These are phyloP conservation scores for Chrysanthemum seticuspe DNA, from an alignment of 129 eudicot genomes.

Conservation along the genomic window DNA sequence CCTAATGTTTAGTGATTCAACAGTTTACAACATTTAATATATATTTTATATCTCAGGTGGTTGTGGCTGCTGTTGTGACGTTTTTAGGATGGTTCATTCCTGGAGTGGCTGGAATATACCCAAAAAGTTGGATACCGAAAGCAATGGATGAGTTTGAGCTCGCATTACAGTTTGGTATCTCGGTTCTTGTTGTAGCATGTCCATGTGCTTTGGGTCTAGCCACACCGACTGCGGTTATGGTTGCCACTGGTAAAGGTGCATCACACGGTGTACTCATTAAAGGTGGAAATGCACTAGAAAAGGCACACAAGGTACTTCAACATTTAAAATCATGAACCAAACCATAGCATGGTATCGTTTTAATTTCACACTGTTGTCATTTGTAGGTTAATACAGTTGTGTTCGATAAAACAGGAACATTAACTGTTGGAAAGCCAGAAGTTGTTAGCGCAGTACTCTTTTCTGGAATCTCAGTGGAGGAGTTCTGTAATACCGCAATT, in stretches of 20 bases:
- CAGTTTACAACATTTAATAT: not conserved
- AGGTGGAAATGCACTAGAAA: constrained; percentile 92
- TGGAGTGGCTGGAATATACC: constrained; percentile 76
- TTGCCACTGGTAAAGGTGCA: constrained; percentile 99
- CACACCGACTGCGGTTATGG: constrained; percentile 99
- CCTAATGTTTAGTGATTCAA: constrained; percentile 2
- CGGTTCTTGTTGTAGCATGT: constrained; percentile 98
- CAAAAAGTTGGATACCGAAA: constrained; percentile 85
- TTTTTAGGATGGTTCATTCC: constrained; percentile 90
- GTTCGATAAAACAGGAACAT: constrained; percentile 95
- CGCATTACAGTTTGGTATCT: constrained; percentile 88
- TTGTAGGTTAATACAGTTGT: constrained; percentile 81
- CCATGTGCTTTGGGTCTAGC: constrained; percentile 99
- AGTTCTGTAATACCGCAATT: constrained; percentile 66
- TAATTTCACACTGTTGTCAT: not conserved
- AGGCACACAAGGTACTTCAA: constrained; percentile 78
- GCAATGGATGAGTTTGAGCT: constrained; percentile 94
- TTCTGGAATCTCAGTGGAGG: constrained; percentile 73
- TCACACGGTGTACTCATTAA: constrained; percentile 94
- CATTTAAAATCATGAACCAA: not conserved
- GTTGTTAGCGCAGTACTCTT: constrained; percentile 81
- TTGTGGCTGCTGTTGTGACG: constrained; percentile 66
- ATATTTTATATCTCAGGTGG: constrained; percentile 51
- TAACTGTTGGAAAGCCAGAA: constrained; percentile 88
- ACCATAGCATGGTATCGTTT: not conserved